These are phyloP conservation scores for Carex kokanica DNA, from an alignment of 176 grass and related monocot genomes.

Conservation along the genomic window DNA sequence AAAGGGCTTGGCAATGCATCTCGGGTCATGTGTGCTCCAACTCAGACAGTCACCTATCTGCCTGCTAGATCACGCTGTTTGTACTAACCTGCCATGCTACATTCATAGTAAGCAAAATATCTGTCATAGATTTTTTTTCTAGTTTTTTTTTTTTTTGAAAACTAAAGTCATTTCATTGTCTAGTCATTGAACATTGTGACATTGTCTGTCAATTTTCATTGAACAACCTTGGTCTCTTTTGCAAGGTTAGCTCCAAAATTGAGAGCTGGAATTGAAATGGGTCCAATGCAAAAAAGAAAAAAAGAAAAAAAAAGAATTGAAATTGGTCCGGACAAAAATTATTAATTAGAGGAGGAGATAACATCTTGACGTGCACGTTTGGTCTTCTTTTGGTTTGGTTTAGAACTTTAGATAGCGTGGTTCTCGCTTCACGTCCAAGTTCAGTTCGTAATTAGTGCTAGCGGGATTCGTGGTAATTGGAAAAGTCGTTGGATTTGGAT, in stretches of 20 bases:
- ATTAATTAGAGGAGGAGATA: neutral
- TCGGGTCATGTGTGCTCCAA: conserved; percentile 14
- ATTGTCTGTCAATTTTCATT: too few relatives aligned
- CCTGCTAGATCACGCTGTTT: too few relatives aligned
- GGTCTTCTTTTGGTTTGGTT: neutral
- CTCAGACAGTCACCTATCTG: conserved; percentile 27
- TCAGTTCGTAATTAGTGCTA: neutral
- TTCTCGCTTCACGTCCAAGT: conserved; percentile 11
- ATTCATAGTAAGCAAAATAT: too few relatives aligned
- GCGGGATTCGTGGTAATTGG: neutral
- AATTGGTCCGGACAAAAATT: neutral
- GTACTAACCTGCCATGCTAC: too few relatives aligned
- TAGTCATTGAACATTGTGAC: too few relatives aligned
- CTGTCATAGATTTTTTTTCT: too few relatives aligned
- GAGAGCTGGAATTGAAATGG: neutral
- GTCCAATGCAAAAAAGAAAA: neutral
- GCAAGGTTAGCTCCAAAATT: neutral
- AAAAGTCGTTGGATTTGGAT: neutral
- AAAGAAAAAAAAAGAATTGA: neutral
- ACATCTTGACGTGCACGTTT: conserved; percentile 22
- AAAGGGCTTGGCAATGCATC: neutral
- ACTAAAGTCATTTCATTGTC: too few relatives aligned
- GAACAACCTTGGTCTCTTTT: neutral
- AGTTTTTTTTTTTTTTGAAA: too few relatives aligned
- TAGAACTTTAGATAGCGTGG: neutral